A percentile compares a stretch with the other conserved stretches of the same genome.
Conservation (phyloP, 805 yeast genomes). For the Myxozyma mucilagina region DNA sequence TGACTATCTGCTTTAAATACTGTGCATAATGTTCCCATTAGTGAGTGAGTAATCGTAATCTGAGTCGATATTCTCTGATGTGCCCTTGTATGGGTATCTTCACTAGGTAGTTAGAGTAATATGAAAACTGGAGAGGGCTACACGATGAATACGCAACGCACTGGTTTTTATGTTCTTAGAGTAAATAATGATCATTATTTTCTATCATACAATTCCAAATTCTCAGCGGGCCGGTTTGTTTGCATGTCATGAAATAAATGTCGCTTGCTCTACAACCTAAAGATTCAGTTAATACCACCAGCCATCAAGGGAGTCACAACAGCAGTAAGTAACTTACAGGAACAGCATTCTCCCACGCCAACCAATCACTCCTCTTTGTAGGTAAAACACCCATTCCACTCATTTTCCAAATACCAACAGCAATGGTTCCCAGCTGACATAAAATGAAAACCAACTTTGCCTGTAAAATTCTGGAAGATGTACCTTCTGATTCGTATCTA, state of each 20-base stretch:
- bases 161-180: too few species aligned
- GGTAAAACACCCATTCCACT: constrained; percentile 90
- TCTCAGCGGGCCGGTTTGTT: too few species aligned
- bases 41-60: too few species aligned
- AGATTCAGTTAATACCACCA: not conserved
- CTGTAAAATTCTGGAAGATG: constrained; percentile 35
- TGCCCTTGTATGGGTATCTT: too few species aligned
- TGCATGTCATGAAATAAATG: constrained; percentile 1
- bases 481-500: constrained; percentile 37
- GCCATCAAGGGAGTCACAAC: not conserved
- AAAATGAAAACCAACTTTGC: constrained; percentile 53
- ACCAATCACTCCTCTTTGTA: constrained; percentile 84
- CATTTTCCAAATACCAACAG: constrained; percentile 81
- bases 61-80: too few species aligned
- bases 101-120: too few species aligned
- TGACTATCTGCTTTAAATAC: too few species aligned
- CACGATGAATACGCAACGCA: too few species aligned
- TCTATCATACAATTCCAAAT: not conserved
- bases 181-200: not conserved
- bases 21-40: too few species aligned
- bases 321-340: constrained; percentile 5
- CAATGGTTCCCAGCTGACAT: constrained; percentile 56
- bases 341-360: constrained; percentile 65
- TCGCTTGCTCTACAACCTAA: constrained; percentile 13
- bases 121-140: too few species aligned